phyloP scores from a whole-genome alignment of 805 yeast species.

The Lipomyces sp. region DNA sequence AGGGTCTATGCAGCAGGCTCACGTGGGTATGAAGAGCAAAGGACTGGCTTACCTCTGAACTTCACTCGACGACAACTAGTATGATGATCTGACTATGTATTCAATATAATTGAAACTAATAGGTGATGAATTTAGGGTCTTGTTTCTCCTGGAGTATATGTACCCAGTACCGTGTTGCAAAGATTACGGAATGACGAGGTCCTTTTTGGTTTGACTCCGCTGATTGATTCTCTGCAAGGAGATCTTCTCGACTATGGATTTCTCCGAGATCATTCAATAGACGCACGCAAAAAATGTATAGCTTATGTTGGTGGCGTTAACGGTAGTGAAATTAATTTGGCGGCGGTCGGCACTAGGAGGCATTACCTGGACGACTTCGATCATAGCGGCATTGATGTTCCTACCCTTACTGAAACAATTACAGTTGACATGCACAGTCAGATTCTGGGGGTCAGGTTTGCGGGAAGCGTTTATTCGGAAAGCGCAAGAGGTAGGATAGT shows the following conservation, averaged over 20 bases:
- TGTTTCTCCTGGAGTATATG: constrained; percentile 13
- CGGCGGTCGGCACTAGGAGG: not conserved
- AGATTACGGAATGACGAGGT: not conserved
- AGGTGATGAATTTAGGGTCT: not conserved
- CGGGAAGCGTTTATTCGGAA: constrained; percentile 15
- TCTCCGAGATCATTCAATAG: constrained; percentile 1
- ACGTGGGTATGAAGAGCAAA: not conserved
- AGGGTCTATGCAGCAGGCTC: constrained; percentile 6
- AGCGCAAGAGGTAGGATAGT: constrained; percentile 3
- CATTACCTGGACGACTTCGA: constrained; percentile 2
- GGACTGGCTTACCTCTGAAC: constrained; percentile 19
- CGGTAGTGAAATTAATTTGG: constrained; percentile 6
- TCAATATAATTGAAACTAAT: no score
- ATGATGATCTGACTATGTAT: not conserved
- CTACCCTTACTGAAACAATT: not conserved
- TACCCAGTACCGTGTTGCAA: constrained; percentile 15
- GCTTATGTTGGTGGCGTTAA: constrained; percentile 14
- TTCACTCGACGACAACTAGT: constrained; percentile 20
- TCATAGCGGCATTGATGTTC: constrained; percentile 3
- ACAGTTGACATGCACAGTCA: constrained; percentile 1
- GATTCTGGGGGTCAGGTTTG: constrained; percentile 21
- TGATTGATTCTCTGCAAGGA: constrained; percentile 6
- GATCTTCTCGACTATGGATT: constrained; percentile 14
- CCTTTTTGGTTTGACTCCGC: not conserved
- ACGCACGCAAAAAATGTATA: constrained; percentile 1